These are phyloP conservation scores for Crassisporium funariophilum DNA, from an alignment of 768 basidiomycete genomes.

Conservation along the genomic window DNA sequence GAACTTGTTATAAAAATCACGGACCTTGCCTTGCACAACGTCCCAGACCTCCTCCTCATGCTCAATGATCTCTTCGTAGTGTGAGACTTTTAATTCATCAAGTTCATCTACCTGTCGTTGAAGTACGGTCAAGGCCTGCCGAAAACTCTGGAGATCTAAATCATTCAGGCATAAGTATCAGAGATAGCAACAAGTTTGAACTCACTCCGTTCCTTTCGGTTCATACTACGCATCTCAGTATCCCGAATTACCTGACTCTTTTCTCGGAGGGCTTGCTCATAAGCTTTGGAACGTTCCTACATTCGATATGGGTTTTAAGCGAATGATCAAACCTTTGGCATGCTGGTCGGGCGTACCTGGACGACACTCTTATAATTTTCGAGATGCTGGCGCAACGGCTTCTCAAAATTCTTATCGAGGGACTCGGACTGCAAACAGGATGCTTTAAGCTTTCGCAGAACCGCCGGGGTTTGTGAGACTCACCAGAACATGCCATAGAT, in stretches of 20 bases:
- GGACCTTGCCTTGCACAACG: slow-evolving; percentile 80
- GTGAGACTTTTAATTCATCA: slow-evolving; percentile 79
- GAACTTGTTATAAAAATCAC: slow-evolving; percentile 10
- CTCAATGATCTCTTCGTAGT: slow-evolving; percentile 87
- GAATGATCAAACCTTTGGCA: no score
- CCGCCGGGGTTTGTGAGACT: slow-evolving; percentile 27
- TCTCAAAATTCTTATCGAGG: slow-evolving; percentile 86
- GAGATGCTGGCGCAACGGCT: slow-evolving; percentile 82
- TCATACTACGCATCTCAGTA: slow-evolving; percentile 85
- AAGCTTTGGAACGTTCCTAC: slow-evolving; percentile 82
- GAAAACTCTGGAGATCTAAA: slow-evolving; percentile 84
- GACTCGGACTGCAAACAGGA: slow-evolving; percentile 65
- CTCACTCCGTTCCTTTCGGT: slow-evolving; percentile 83
- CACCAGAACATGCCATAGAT: slow-evolving; percentile 91
- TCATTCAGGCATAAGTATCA: background rate
- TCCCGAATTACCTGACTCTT: slow-evolving; percentile 84
- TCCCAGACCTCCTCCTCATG: slow-evolving; percentile 98
- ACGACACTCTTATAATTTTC: slow-evolving; percentile 78
- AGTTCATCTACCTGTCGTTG: slow-evolving; percentile 92
- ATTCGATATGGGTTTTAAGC: slow-evolving; percentile 1
- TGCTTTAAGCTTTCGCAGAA: slow-evolving; percentile 5
- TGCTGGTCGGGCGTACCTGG: slow-evolving; percentile 43
- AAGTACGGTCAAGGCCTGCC: slow-evolving; percentile 77
- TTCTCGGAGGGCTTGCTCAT: slow-evolving; percentile 80
- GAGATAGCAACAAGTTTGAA: background rate